Conservation (phyloP, 495 filamentous ascomycete species). For the Xylaria nigripes region DNA sequence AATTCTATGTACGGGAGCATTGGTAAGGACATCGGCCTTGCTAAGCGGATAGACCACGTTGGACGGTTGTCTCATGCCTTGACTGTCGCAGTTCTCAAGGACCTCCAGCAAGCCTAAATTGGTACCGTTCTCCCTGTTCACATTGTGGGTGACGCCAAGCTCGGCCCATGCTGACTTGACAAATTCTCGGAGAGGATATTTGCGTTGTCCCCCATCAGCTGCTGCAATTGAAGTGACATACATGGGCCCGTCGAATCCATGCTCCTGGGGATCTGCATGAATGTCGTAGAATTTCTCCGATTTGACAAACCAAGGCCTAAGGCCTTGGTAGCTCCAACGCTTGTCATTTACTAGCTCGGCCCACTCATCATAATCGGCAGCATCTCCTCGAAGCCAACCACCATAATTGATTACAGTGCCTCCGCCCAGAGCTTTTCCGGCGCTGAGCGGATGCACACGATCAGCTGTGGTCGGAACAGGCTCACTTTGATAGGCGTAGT, state of each 20-base stretch:
- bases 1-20: slow-evolving; percentile 22
- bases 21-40: slow-evolving; percentile 22
- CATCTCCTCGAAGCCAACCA: slow-evolving; percentile 31
- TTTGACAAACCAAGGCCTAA: slow-evolving; percentile 28
- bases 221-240: slow-evolving; percentile 17
- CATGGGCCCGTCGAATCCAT: slow-evolving; percentile 27
- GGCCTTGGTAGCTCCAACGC: slow-evolving; percentile 31
- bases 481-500: slow-evolving; percentile 28
- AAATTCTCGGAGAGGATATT: slow-evolving; percentile 23
- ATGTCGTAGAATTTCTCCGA: slow-evolving; percentile 16
- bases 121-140: slow-evolving; percentile 24
- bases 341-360: slow-evolving; percentile 25
- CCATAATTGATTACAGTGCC: slow-evolving; percentile 28
- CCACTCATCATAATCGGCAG: slow-evolving; percentile 36
- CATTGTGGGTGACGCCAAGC: slow-evolving; percentile 20
- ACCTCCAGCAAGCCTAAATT: slow-evolving; percentile 24
- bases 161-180: slow-evolving; percentile 18
- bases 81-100: slow-evolving; percentile 30
- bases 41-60: slow-evolving; percentile 25
- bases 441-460: slow-evolving; percentile 15
- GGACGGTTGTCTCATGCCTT: slow-evolving; percentile 31
- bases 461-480: slow-evolving; percentile 21
- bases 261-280: slow-evolving; percentile 12
- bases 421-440: slow-evolving; percentile 35
- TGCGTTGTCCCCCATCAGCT: slow-evolving; percentile 16